Percentiles rank a stretch among this genome's conserved stretches.
Conservation (phyloP, 176 grass and related monocot genomes). For the Eragrostis nindensis region DNA sequence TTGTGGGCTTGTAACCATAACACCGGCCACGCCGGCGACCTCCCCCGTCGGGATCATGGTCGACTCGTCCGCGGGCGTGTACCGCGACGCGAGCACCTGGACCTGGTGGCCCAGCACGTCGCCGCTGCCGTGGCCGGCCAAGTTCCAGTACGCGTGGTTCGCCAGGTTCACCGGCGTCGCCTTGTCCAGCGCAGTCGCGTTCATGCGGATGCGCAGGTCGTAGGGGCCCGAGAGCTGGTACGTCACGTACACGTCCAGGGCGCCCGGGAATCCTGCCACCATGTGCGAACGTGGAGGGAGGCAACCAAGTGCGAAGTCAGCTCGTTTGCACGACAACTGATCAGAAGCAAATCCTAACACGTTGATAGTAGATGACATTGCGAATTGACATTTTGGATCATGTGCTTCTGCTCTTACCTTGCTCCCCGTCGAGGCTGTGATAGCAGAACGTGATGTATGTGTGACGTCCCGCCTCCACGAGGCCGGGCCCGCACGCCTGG, state of each 20-base stretch:
- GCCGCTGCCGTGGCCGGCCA: constrained; percentile 59
- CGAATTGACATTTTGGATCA: neutral
- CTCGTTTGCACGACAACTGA: neutral
- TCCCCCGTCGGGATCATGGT: constrained; percentile 75
- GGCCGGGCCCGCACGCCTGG: no score
- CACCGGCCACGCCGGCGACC: constrained; percentile 37
- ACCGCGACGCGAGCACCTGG: constrained; percentile 62
- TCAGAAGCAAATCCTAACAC: no score
- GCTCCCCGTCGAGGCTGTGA: constrained; percentile 76
- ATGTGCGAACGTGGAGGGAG: neutral
- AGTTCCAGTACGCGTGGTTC: constrained; percentile 79
- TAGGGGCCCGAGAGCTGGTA: constrained; percentile 60
- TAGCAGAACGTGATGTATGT: constrained; percentile 84
- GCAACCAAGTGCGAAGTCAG: neutral
- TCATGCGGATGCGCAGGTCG: constrained; percentile 60
- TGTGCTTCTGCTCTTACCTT: constrained; percentile 39
- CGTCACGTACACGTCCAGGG: constrained; percentile 71
- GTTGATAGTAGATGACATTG: no score
- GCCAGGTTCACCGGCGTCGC: constrained; percentile 71
- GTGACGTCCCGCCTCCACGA: no score
- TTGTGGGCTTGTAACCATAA: no score
- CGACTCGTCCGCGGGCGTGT: constrained; percentile 62
- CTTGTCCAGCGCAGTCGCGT: constrained; percentile 49
- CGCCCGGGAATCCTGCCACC: constrained; percentile 69
- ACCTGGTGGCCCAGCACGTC: constrained; percentile 62